These are phyloP conservation scores for Leishmania arabica DNA, from an alignment of 208 protist species.

Conservation along the genomic window DNA sequence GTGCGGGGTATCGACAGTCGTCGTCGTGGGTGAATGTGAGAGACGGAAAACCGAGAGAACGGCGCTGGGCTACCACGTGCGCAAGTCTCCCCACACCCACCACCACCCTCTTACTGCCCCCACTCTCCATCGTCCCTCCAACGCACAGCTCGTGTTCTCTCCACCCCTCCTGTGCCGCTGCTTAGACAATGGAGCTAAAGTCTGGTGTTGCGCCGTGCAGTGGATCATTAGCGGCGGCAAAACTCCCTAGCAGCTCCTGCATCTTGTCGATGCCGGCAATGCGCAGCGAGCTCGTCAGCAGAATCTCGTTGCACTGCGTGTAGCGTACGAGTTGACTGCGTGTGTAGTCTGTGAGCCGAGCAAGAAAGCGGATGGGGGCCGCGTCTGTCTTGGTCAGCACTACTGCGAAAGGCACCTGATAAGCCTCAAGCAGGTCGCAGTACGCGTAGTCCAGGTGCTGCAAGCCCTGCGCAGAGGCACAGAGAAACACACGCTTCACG, in stretches of 20 bases:
- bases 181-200: conserved; percentile 79
- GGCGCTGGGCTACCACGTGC: not conserved
- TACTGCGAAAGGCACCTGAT: conserved; percentile 76
- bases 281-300: conserved; percentile 80
- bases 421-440: conserved; percentile 69
- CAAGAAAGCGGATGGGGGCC: conserved; percentile 82
- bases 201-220: conserved; percentile 58
- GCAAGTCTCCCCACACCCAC: not conserved
- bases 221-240: conserved; percentile 49
- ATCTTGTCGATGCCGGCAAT: conserved; percentile 88
- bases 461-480: conserved; percentile 74
- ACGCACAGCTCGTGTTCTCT: not conserved
- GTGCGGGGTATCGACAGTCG: not conserved
- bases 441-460: conserved; percentile 78
- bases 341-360: conserved; percentile 81
- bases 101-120: not conserved
- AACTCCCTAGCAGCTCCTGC: conserved; percentile 75
- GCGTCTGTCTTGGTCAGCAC: conserved; percentile 90
- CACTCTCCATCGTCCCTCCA: not conserved
- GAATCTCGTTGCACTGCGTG: conserved; percentile 84
- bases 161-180: not conserved
- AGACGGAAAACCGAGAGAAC: not conserved
- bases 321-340: conserved; percentile 81
- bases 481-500: conserved; percentile 83
- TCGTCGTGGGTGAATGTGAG: not conserved